A percentile compares a stretch with the other conserved stretches of the same genome.
Conservation (phyloP, 768 basidiomycete species). For the Boletus vermiculosoides region DNA sequence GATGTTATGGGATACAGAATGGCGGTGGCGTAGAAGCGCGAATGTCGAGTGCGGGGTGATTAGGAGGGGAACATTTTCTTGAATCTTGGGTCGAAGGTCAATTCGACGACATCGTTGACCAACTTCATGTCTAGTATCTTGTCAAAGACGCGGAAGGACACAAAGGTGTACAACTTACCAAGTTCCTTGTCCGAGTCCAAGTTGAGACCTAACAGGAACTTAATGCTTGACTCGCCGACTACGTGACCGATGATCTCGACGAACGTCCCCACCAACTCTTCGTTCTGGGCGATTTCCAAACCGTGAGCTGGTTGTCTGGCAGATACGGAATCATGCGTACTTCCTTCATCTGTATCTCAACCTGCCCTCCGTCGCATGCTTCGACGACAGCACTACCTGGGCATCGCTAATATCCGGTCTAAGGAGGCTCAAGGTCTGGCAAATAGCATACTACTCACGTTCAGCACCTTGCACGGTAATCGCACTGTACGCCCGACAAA, state of each 20-base stretch:
- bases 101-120: conserved; percentile 59
- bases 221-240: conserved; percentile 52
- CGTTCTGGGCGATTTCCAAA: conserved; percentile 32
- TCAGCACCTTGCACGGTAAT: conserved; percentile 59
- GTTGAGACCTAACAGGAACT: conserved; percentile 50
- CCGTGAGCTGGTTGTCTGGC: neutral
- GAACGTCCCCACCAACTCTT: conserved; percentile 49
- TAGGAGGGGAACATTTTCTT: conserved; percentile 45
- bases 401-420: conserved; percentile 29
- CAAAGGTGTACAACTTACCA: conserved; percentile 43
- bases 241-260: conserved; percentile 70
- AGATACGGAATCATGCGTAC: conserved; percentile 33
- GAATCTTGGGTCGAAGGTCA: conserved; percentile 60
- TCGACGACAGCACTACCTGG: conserved; percentile 54
- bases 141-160: conserved; percentile 5
- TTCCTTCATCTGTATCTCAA: conserved; percentile 42
- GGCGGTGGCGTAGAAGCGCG: neutral
- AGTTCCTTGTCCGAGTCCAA: conserved; percentile 54
- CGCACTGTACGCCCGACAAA: conserved; percentile 57
- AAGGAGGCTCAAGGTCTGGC: neutral
- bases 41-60: neutral
- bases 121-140: conserved; percentile 50
- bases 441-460: conserved; percentile 35
- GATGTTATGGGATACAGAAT: conserved; percentile 22
- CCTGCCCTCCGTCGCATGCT: conserved; percentile 66